Evolutionary conservation across 2,329 filamentous ascomycete species (phyloP), one percentile per base, ranked within the genome.

Genomic region (Periconia sp.): DNA sequence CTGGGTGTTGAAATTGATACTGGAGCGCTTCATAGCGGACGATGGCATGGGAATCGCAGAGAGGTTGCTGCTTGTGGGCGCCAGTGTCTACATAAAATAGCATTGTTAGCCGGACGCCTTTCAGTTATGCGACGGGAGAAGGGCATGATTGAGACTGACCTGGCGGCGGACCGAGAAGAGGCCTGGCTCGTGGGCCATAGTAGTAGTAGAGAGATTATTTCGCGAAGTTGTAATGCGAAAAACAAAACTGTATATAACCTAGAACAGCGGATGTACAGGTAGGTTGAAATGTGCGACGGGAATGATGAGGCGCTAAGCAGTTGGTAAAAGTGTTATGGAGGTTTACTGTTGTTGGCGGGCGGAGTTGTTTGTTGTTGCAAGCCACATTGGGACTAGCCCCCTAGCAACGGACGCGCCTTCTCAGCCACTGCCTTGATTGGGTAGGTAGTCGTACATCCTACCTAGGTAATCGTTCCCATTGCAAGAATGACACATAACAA

Each of bases 141-240:
- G 57, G 49, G 60, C 52, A 54, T 52, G 47, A 52, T 49, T 15
- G 42, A 23, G 52, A 74, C 84, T 73, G 81, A 95, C 92, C 83
- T 97, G 92, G 82, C 93, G 88, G 76, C 91, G 91, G 73, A 95
- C 91, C 70, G 92, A 96, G 83, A 93, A 97, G 71, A 94, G 81
- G 69, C 89, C 90, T 64, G 67, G 61, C 57, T 74, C 71, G 41
- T 72, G 65, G 66, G 70, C 68, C 71, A 74, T 74, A 41, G 35
- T 40, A 45, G 33, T 18, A 49, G 46, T 31, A 33, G 30, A 53
- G 13, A 6, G 33, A n/a, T 37, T 14, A n/a, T 11, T 37, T 37
- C 13, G 33, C 33, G 33, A 37, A 37, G 51, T 54, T 33, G 17
- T 41, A 33, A 23, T 51, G 56, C 14, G 33, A 40, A 10, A 20